Evolutionary conservation across 345 rosid species (phyloP), one percentile per base, ranked within the genome.

Genomic region (Eucalyptus curtisii): DNA sequence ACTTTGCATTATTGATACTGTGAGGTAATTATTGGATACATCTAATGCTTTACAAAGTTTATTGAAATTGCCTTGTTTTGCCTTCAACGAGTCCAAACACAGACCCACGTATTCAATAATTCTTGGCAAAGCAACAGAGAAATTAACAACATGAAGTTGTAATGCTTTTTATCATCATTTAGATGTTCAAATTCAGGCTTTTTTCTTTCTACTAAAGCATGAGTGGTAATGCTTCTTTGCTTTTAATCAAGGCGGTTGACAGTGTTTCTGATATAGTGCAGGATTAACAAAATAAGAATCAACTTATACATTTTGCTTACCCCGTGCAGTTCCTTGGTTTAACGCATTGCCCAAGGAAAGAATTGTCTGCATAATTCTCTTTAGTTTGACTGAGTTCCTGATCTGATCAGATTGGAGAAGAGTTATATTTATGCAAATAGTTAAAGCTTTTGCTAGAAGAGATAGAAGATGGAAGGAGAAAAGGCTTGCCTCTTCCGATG

Each of bases 291-390:
- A n/a, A 20, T 76, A 76, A 76, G 30, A 76, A 76, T 76, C 49
- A 53, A 50, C 44, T 86, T 85, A 59, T 82, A 90, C 57, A 89
- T 92, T 95, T 93, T 91, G 94, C 97, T 94, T 92, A 96, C 99
- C 99, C 93, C 99, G 94, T 85, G 99, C 98, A 85, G 99, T 97
- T 89, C 99, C 99, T 88, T 96, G 99, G 91, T 96, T 97, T 90
- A 97, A 91, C 52, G 99, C 99, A 93, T 97, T 97, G 90, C 99
- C 99, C 45, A 97, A 92, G 8, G 96, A 93, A 88, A 97, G 96
- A 92, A 97, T 93, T 87, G 98, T 97, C 94, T 97, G 98, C 99
- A 97, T 97, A 87, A 97, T 93, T 90, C 95, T 95, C 93, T 95
- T 96, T 88, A 97, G 93, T 92, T 96, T 96, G 85, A 89, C 93